phyloP scores from a whole-genome alignment of 441 rosid species.

The Isatis lusitanica region DNA sequence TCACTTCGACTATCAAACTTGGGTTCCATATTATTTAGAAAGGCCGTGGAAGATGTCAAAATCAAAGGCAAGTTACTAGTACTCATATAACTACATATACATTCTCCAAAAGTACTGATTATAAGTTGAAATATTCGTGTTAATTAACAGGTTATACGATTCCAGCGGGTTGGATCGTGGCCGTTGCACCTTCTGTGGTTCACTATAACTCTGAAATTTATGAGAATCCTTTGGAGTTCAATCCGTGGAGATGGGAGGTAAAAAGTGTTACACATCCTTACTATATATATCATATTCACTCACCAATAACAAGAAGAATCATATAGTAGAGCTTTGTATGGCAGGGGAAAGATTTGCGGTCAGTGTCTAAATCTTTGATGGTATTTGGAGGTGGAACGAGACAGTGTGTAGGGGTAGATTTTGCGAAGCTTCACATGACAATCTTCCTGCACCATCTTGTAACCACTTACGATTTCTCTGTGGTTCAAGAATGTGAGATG shows the following conservation, averaged over 20 bases:
- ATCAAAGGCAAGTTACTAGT: constrained; percentile 3
- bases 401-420: constrained; percentile 19
- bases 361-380: constrained; percentile 15
- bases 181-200: constrained; percentile 2
- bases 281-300: background rate
- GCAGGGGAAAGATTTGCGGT: constrained; percentile 10
- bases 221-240: constrained; percentile 12
- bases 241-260: constrained; percentile 31
- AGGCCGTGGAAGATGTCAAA: background rate
- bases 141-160: constrained; percentile 17
- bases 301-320: background rate
- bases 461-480: background rate
- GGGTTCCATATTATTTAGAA: background rate
- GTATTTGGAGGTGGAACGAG: constrained; percentile 23
- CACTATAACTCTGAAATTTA: background rate
- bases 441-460: constrained; percentile 8
- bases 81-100: background rate
- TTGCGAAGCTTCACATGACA: constrained; percentile 1
- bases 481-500: constrained; percentile 1
- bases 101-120: background rate
- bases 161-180: constrained; percentile 20
- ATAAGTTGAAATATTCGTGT: background rate
- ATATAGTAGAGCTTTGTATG: background rate
- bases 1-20: background rate
- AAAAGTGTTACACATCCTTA: background rate